Conservation (phyloP, 2,329 filamentous ascomycete genomes). For the Botrytis byssoidea region DNA sequence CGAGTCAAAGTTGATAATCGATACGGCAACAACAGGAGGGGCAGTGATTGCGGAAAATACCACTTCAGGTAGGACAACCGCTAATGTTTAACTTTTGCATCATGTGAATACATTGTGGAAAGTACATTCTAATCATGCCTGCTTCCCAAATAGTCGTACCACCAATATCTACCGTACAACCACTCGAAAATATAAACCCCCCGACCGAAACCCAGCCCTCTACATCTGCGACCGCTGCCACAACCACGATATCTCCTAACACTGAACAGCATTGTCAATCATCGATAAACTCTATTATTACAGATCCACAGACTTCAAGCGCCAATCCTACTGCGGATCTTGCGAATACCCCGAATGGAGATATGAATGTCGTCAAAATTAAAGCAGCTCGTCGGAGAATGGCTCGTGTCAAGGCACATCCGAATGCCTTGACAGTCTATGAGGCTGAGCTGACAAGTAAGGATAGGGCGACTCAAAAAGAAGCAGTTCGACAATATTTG, state of each 20-base stretch:
- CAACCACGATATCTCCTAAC: constrained; percentile 15
- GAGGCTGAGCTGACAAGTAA: constrained; percentile 60
- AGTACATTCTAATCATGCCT: constrained; percentile 15
- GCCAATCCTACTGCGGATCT: constrained; percentile 21
- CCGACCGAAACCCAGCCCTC: constrained; percentile 16
- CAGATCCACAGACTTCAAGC: constrained; percentile 20
- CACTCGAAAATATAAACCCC: neutral
- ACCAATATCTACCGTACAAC: constrained; percentile 18
- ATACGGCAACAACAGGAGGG: neutral
- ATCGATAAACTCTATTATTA: constrained; percentile 15
- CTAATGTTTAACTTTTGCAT: neutral
- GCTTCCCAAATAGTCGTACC: constrained; percentile 19
- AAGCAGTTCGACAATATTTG: constrained; percentile 58
- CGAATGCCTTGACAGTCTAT: constrained; percentile 45
- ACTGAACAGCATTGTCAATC: constrained; percentile 13
- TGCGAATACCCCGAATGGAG: constrained; percentile 21
- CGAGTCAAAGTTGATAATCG: neutral
- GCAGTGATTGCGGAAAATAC: constrained; percentile 7
- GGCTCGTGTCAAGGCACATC: constrained; percentile 35
- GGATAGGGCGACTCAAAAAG: constrained; percentile 62
- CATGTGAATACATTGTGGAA: constrained; percentile 12
- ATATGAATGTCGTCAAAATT: constrained; percentile 31
- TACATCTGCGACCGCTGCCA: constrained; percentile 15
- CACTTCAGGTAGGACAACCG: constrained; percentile 9
- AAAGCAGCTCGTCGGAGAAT: constrained; percentile 26